Base-by-base conservation (phyloP, 1,139 yeast genomes). In the Pneumocystis jirovecii region DNA sequence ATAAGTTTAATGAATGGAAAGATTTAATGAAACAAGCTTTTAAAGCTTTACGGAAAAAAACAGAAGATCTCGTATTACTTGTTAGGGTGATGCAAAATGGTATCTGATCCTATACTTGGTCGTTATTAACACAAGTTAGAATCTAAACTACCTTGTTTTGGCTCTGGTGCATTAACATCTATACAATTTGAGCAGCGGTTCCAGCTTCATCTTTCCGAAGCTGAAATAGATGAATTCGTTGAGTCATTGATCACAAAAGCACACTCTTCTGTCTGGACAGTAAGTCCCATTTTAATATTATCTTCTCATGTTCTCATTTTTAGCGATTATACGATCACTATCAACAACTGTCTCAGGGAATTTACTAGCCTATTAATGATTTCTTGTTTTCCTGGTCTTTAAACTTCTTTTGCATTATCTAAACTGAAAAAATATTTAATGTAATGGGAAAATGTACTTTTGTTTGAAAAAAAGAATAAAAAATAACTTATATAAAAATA, bases 261-360 rank as follows among this genome's bases (percentile, higher is more conserved):
- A 72, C 71, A 86, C 66, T 95, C 96, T n/a, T 88, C 93, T 72
- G 81, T 89, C 70, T 93, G 90, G 75, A 93, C 98, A 6, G 57
- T 50, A 50, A 25, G 57, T 50, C 21, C 12, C 10, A 15, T 25
- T 37, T 37, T 0, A 12, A 21, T 21, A 12, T 42, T 29, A 12
- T 15, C 10, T 10, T 37, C 12, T 19, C 29, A 21, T 21, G 6
- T 21, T 5, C 19, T 19, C 8, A n/a, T 60, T 39, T 21, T 1
- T 40, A 40, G 63, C 80, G 97, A 70, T 78, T 93, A 59, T 93
- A 93, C 73, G 98, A 93, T 74, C 97, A 91, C 74, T 93, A 87
- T 77, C 98, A 93, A 76, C 77, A 93, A 75, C 77, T 90, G 64
- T 90, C 97, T 0, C 98, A 93, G 75, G 98, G 98, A 60, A 93